These are phyloP conservation scores for Sporodiniella umbellata DNA, from an alignment of 371 early-diverging fungal genomes.

Conservation along the genomic window DNA sequence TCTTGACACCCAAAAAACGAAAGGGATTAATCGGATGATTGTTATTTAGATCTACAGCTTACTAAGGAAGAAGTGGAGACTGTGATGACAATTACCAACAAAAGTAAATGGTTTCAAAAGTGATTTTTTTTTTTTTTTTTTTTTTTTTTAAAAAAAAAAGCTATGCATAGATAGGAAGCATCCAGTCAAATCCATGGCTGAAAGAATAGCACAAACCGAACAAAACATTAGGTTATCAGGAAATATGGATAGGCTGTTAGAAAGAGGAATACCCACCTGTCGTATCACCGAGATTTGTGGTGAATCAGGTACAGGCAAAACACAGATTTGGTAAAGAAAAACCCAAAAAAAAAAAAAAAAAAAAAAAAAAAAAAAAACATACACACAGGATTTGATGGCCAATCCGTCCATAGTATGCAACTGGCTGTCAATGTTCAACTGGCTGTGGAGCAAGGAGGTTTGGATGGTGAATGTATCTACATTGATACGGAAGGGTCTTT, in stretches of 20 bases:
- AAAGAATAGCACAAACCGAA: slow-evolving; percentile 3
- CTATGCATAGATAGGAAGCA: neutral
- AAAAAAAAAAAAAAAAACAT: neutral
- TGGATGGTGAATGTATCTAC: slow-evolving; percentile 57
- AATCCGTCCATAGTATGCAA: slow-evolving; percentile 48
- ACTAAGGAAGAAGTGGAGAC: slow-evolving; percentile 8
- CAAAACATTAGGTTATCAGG: slow-evolving; percentile 38
- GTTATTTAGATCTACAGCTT: slow-evolving; percentile 11
- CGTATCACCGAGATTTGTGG: slow-evolving; percentile 66
- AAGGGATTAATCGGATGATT: neutral
- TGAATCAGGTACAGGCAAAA: slow-evolving; percentile 65
- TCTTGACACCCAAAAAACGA: slow-evolving; percentile 1
- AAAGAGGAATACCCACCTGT: slow-evolving; percentile 46
- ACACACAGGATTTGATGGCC: neutral
- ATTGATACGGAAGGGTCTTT: slow-evolving; percentile 74
- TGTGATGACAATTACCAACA: neutral
- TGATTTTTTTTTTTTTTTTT: neutral
- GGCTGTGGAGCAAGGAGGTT: slow-evolving; percentile 31
- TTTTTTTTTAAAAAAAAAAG: neutral
- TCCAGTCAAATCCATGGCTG: neutral
- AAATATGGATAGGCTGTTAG: slow-evolving; percentile 47
- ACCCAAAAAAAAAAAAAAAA: neutral
- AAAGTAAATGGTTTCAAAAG: slow-evolving; percentile 1
- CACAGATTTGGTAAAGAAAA: slow-evolving; percentile 55
- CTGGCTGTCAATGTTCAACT: slow-evolving; percentile 57